Base-by-base conservation (phyloP, 1,284 basidiomycete genomes). In the Tylopilus sp. region DNA sequence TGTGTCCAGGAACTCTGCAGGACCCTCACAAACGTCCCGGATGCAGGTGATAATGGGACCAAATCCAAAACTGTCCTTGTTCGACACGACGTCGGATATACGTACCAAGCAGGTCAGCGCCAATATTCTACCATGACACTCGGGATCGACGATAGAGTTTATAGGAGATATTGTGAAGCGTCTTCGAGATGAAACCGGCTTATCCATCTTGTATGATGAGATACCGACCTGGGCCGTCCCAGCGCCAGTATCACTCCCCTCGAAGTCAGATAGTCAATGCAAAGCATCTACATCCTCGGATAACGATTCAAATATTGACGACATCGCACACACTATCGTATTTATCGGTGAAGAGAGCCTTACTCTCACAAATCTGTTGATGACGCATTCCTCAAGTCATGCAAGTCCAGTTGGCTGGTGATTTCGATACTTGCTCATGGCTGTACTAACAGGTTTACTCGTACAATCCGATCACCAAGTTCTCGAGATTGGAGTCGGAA, bases 281-380 rank as follows among this genome's bases (percentile, higher is more conserved):
- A 35, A 42, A 20, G 4, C 8, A 31, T 43, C 39, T 8, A 17
- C 19, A 9, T 25, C 28, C 7, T 28, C 33, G 0, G 42, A 45
- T 17, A n/a, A 25, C 5, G 44, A 40, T 24, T 9, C 43, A 19
- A 51, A 42, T 35, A 32, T n/a, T 0, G 53, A 56, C 8, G 49
- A 56, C 2, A 43, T 40, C 13, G 46, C 63, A 9, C 52, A 56
- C n/a, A 70, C 71, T 1, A 81, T 95, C 39, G 74, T 95, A 47
- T 98, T 95, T 68, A 76, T 98, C 33, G 96, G 96, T 1, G 78
- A 81, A 19, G 92, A 98, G 68, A 88, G 85, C 49, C 80, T 95
- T 7, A 81, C 82, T 0, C 76, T 98, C 36, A 90, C 91, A 17
- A 98, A 98, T 62, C 69, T 98, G 4, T 78, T 98, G 37, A 86